Base-by-base conservation (phyloP, 306 rosid species). In the Medicago arabica region DNA sequence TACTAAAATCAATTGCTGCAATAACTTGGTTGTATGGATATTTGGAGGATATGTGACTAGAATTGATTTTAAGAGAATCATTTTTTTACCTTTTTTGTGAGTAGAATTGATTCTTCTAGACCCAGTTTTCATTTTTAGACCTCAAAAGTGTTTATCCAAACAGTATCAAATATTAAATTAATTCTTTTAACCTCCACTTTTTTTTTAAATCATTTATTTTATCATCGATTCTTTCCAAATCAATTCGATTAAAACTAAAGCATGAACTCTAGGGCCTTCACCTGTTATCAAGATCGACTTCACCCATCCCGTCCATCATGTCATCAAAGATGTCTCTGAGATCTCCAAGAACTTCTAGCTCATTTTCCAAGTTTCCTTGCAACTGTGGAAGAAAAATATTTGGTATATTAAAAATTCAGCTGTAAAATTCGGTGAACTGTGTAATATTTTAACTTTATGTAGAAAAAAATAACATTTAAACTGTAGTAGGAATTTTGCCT, bases 281-380 rank as follows among this genome's bases (percentile, higher is more conserved):
- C 97, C 96, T 81, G 92, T 84, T 72, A 75, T 84, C 88, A 64
- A 69, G 65, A 76, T 88, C 80, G 44, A 55, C 64, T 6, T 87
- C 98, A 43, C 80, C 88, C 81, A 90, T 81, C 18, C 28, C 59
- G 17, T 86, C 87, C 84, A 89, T 67, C 96, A 90, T 81, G 72
- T 41, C 77, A 58, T 84, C 84, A 69, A 86, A 95, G 74, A 81
- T 70, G 50, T 5, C 21, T 18, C 19, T 76, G 36, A 90, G 85
- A 74, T 85, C 57, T 66, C 84, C 81, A 53, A 95, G 96, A 73
- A 95, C 54, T 83, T 75, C 84, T 41, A 85, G 57, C 89, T 92
- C 98, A 83, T 65, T 84, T 78, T 92, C 93, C 88, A 95, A 80
- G 85, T 78, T 86, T 73, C 28, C 91, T 61, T 78, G 96, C 75